These are phyloP conservation scores for Parascedosporium putredinis DNA, from an alignment of 2,329 filamentous ascomycete genomes.

Conservation along the genomic window DNA sequence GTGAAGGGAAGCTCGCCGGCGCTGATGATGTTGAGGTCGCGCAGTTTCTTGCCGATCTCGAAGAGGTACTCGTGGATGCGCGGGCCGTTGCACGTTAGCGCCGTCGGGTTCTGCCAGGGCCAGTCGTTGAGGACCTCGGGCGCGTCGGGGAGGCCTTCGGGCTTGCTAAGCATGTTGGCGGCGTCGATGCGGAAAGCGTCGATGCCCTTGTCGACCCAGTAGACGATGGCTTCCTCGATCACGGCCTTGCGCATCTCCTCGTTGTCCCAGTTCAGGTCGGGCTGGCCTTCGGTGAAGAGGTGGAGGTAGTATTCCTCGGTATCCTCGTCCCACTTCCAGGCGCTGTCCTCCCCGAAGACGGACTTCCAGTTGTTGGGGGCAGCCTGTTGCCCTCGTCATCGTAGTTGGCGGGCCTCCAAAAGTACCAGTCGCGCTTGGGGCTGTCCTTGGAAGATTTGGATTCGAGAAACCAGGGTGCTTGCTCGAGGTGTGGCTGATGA, in stretches of 20 bases:
- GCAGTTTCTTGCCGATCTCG: conserved; percentile 32
- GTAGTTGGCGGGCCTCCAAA: conserved; percentile 50
- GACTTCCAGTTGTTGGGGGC: conserved; percentile 50
- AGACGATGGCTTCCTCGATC: conserved; percentile 53
- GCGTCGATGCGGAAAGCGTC: conserved; percentile 59
- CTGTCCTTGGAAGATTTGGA: conserved; percentile 45
- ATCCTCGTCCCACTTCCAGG: conserved; percentile 38
- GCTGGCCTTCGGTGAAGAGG: conserved; percentile 60
- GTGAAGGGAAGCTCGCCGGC: conserved; percentile 41
- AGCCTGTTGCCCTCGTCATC: conserved; percentile 45
- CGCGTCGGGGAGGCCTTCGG: conserved; percentile 42
- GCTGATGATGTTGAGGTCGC: conserved; percentile 36
- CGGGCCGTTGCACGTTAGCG: conserved; percentile 44
- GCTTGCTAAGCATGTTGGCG: conserved; percentile 58
- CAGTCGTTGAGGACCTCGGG: conserved; percentile 13
- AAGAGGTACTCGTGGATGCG: conserved; percentile 34
- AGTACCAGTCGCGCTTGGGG: conserved; percentile 51
- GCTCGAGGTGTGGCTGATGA: conserved; percentile 59
- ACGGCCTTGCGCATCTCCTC: conserved; percentile 52
- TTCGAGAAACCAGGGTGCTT: conserved; percentile 61
- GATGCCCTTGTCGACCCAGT: conserved; percentile 62
- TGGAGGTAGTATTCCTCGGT: conserved; percentile 50
- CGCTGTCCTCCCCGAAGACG: conserved; percentile 22
- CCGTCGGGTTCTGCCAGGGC: conserved; percentile 20
- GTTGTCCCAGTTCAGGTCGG: conserved; percentile 72